phyloP scores from a whole-genome alignment of 352 stramenopile genomes.

The Thraustochytrium striatum region DNA sequence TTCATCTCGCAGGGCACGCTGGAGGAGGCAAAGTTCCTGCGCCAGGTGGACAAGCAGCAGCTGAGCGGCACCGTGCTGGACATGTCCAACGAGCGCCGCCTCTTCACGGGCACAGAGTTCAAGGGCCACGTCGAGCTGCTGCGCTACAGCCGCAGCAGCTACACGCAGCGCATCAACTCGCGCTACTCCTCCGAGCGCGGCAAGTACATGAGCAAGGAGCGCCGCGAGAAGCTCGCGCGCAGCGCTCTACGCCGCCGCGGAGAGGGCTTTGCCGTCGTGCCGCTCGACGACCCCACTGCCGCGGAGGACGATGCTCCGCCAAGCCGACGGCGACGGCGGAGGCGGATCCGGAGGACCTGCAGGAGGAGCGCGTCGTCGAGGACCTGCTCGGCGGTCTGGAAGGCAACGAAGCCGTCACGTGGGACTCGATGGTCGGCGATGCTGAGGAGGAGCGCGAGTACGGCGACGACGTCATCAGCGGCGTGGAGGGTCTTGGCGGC shows the following conservation, averaged over 20 bases:
- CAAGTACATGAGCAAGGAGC: conserved; percentile 14
- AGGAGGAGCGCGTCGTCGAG: background rate
- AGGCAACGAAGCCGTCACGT: background rate
- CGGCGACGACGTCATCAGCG: too few relatives aligned
- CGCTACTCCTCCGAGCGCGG: conserved; percentile 20
- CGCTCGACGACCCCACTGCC: background rate
- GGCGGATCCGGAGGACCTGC: background rate
- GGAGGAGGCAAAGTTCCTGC: conserved; percentile 65
- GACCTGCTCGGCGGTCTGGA: background rate
- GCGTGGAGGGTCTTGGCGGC: too few relatives aligned
- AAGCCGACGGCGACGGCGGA: background rate
- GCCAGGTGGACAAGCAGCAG: conserved; percentile 57
- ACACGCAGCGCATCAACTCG: conserved; percentile 13
- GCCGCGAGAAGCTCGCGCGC: background rate
- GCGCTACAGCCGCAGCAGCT: conserved; percentile 27
- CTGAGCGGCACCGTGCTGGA: background rate
- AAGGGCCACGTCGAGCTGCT: conserved; percentile 21
- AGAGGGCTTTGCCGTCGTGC: background rate
- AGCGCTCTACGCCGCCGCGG: background rate
- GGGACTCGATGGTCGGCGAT: conserved; percentile 20
- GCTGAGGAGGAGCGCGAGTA: conserved; percentile 19
- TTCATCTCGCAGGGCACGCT: conserved; percentile 67
- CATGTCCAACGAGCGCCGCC: background rate
- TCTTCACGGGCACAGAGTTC: conserved; percentile 41
- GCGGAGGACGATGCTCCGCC: conserved; percentile 4